Evolutionary conservation across 2,329 filamentous ascomycete genomes (phyloP), one percentile per base, ranked within the genome.

Genomic region (Aspergillus phoenicis): DNA sequence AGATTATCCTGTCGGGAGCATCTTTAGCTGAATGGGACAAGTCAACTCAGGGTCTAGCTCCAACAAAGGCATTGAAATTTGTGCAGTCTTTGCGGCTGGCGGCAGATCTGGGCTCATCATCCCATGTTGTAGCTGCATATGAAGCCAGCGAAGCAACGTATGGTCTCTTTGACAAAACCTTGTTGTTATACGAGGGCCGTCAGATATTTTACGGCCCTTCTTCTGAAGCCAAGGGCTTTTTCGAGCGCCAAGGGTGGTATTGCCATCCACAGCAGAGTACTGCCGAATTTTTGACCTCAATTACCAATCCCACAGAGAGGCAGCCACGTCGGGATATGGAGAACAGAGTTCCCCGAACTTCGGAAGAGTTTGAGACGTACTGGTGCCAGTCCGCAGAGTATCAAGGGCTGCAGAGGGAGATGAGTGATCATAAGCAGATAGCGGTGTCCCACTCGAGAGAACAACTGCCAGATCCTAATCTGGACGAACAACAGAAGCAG

Each of bases 161-260:
- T 41, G 66, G 72, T 38, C 49, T 85, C 8, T 91, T 92, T 64
- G 89, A 92, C 73, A 91, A 91, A 70, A 84, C 84, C 0, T 80
- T 85, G 0, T 85, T 93, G 0, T 78, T 92, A 0, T 91, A 92
- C 69, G 87, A 91, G 65, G 90, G 90, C 0, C 83, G 86, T 0
- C 84, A 91, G 70, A 91, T 93, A 68, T 93, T 86, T 78, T 92
- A 87, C 64, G 91, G 90, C 0, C 82, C 84, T 0, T 83, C 85
- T 0, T 68, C 68, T 2, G 73, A 79, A 1, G 90, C 89, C 0
- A 87, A 84, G 63, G 70, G 69, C 0, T 92, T 85, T 75, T 92
- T 93, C 62, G 85, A 89, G 68, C 77, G 81, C 2, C 83, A 89
- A 72, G 90, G 90, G 17, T 92, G 86, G 82, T 72, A 82, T 33